Evolutionary conservation across 2,329 filamentous ascomycete genomes (phyloP), one percentile per base, ranked within the genome.

Genomic region (Pseudomassariella vexata): DNA sequence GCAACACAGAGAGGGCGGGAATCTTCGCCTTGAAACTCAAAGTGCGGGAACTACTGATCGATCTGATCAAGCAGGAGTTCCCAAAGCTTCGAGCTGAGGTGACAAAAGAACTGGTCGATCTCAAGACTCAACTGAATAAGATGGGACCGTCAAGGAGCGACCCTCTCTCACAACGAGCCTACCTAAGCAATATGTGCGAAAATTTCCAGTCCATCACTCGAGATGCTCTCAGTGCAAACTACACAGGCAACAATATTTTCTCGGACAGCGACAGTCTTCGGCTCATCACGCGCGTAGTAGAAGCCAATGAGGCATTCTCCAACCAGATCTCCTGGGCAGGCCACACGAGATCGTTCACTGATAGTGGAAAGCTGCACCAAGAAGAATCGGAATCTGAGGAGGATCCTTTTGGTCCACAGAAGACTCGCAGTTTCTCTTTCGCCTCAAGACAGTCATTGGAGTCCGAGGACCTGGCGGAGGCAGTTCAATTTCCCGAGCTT

Each of bases 41-140:
- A 0, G 46, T 71, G 0, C 48, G 49, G 0, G 39, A 50, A 0
- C 53, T 72, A 0, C 49, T 70, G 1, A 49, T 55, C 19, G 55
- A 65, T 1, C 52, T 67, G 0, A 61, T 65, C 6, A 62, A 59
- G 15, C 47, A 41, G 30, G 49, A 40, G 43, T 54, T 55, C 17
- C 50, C 49, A 0, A 45, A 51, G 22, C 42, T 55, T 3, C 50
- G 48, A 31, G 5, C 28, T 1, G 50, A 55, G 1, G 30, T 55
- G 4, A 17, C 16, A 5, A 45, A 38, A 16, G 37, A 47, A 20
- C 30, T 51, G 20, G 9, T 15, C 2, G 11, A 32, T 0, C 37
- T 40, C 6, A 39, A 23, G 28, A 22, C 27, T 7, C 31, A 40
- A 8, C 26, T 27, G 6, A 34, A 44, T 11, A 30, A 37, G 16